phyloP scores from a whole-genome alignment of 331 rosid species.

The Ulmus americana region DNA sequence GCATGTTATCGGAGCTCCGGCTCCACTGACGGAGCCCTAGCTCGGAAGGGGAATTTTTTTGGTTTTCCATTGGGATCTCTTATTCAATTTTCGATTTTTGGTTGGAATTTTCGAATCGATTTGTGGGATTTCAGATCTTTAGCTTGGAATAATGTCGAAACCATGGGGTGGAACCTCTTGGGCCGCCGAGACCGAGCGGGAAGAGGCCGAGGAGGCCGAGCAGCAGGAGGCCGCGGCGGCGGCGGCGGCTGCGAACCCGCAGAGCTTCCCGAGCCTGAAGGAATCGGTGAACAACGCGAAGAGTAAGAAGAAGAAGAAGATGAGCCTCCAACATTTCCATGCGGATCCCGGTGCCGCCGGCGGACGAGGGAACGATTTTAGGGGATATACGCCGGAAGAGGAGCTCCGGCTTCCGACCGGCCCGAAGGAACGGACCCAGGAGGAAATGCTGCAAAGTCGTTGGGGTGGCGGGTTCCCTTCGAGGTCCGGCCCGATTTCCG shows the following conservation, averaged over 20 bases:
- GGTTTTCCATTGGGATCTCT: neutral
- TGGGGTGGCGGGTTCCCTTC: constrained; percentile 69
- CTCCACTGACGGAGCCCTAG: constrained; percentile 46
- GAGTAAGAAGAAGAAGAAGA: constrained; percentile 74
- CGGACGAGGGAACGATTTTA: constrained; percentile 1
- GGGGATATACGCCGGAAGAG: constrained; percentile 64
- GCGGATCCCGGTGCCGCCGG: constrained; percentile 8
- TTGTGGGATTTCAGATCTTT: constrained; percentile 33
- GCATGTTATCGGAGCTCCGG: constrained; percentile 49
- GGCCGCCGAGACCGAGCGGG: constrained; percentile 96
- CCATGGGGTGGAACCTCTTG: constrained; percentile 81
- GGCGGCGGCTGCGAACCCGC: constrained; percentile 26
- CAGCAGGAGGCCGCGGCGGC: constrained; percentile 36
- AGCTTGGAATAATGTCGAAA: constrained; percentile 47
- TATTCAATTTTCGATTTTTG: neutral
- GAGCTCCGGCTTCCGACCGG: constrained; percentile 80
- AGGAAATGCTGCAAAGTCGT: constrained; percentile 64
- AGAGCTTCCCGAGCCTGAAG: constrained; percentile 69
- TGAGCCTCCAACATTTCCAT: constrained; percentile 52
- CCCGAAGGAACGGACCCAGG: constrained; percentile 69
- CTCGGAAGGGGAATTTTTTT: constrained; percentile 3
- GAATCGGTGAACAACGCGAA: constrained; percentile 63
- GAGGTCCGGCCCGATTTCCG: constrained; percentile 29
- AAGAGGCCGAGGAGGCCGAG: constrained; percentile 74
- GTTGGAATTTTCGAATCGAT: neutral